phyloP scores from a whole-genome alignment of 1,284 basidiomycete species.

The Ustilago loliicola region DNA sequence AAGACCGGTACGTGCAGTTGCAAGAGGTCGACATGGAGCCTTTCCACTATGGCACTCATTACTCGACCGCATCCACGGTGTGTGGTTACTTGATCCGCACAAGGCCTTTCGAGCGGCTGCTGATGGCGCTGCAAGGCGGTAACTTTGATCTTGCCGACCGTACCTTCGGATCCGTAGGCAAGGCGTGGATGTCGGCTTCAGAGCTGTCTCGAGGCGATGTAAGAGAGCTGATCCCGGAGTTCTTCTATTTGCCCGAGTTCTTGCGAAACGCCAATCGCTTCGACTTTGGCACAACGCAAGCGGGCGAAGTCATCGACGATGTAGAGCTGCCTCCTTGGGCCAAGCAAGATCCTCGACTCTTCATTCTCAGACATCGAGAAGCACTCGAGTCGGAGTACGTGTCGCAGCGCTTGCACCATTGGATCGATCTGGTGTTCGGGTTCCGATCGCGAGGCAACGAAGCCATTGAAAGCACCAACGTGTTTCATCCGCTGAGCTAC shows the following conservation, averaged over 20 bases:
- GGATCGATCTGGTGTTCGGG: conserved; percentile 83
- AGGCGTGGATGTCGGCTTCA: conserved; percentile 87
- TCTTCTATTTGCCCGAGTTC: conserved; percentile 77
- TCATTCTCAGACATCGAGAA: conserved; percentile 84
- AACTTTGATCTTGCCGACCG: conserved; percentile 96
- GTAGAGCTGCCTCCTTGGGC: conserved; percentile 94
- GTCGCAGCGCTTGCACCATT: conserved; percentile 84
- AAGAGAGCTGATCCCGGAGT: conserved; percentile 92
- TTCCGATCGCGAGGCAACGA: conserved; percentile 60
- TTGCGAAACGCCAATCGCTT: conserved; percentile 73
- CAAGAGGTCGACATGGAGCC: conserved; percentile 81
- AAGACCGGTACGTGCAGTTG: conserved; percentile 79
- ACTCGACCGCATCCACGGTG: conserved; percentile 95
- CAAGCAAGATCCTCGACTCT: conserved; percentile 83
- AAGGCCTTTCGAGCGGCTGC: conserved; percentile 75
- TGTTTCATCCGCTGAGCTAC: conserved; percentile 94
- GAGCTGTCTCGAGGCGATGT: conserved; percentile 91
- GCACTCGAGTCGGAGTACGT: conserved; percentile 92
- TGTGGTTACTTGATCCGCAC: conserved; percentile 93
- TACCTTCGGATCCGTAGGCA: conserved; percentile 80
- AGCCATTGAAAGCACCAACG: conserved; percentile 78
- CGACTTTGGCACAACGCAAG: conserved; percentile 86
- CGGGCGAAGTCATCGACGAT: conserved; percentile 85
- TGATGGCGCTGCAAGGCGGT: conserved; percentile 72
- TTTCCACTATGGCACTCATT: conserved; percentile 80